Conservation (phyloP, 768 basidiomycete species). For the Tephrocybe sp. region DNA sequence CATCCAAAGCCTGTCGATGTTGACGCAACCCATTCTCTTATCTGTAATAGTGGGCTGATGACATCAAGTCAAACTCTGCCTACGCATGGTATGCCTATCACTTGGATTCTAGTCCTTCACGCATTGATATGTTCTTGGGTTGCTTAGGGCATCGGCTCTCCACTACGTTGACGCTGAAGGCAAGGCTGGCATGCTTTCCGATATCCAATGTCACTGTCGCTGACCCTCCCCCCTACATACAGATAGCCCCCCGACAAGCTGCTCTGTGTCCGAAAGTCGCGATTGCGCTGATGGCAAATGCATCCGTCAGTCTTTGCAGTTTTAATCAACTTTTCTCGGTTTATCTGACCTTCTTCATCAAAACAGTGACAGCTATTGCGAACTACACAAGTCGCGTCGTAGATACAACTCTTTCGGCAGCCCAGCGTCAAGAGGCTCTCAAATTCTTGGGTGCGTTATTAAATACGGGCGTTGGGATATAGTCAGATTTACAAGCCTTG, state of each 20-base stretch:
- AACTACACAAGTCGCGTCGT: slow-evolving; percentile 55
- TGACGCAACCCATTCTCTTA: neutral
- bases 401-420: slow-evolving; percentile 37
- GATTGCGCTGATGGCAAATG: slow-evolving; percentile 42
- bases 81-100: slow-evolving; percentile 37
- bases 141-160: too few species aligned
- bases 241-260: slow-evolving; percentile 46
- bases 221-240: neutral
- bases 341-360: neutral
- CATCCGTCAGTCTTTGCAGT: slow-evolving; percentile 34
- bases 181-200: too few species aligned
- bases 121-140: too few species aligned
- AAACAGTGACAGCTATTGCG: slow-evolving; percentile 51
- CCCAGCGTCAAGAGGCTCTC: slow-evolving; percentile 50
- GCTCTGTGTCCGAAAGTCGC: slow-evolving; percentile 46
- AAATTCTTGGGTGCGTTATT: slow-evolving; percentile 44
- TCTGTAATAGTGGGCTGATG: slow-evolving; percentile 48
- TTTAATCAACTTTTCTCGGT: neutral
- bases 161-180: neutral
- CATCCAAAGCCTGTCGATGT: neutral
- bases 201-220: neutral
- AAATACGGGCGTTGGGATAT: neutral
- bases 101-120: too few species aligned
- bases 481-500: neutral
- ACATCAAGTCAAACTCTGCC: slow-evolving; percentile 37